Conservation (phyloP, 2,329 filamentous ascomycete genomes). For the Aspergillus amoenus region DNA sequence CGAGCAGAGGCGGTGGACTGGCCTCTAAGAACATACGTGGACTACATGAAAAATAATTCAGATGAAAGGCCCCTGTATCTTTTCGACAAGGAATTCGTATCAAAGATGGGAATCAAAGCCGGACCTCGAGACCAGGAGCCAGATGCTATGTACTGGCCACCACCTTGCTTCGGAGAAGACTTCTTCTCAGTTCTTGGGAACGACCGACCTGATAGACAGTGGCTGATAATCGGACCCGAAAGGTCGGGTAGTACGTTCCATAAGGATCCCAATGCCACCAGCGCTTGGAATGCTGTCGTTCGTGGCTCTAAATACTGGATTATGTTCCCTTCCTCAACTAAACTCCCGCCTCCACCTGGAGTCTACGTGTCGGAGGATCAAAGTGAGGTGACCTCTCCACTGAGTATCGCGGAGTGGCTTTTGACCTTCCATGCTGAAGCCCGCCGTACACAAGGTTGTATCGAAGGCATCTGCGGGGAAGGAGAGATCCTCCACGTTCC, state of each 20-base stretch:
- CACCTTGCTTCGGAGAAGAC: conserved; percentile 82
- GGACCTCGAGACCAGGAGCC: conserved; percentile 44
- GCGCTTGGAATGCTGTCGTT: conserved; percentile 92
- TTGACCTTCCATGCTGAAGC: conserved; percentile 85
- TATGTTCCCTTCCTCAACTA: conserved; percentile 78
- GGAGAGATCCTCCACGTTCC: conserved; percentile 92
- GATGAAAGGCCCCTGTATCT: conserved; percentile 93
- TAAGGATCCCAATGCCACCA: conserved; percentile 70
- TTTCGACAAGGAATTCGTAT: conserved; percentile 82
- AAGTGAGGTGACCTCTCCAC: conserved; percentile 87
- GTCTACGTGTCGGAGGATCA: conserved; percentile 87
- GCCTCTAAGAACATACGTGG: conserved; percentile 75
- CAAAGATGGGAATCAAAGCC: conserved; percentile 76
- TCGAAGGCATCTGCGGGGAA: conserved; percentile 78
- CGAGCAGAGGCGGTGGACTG: conserved; percentile 93
- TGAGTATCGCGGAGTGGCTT: conserved; percentile 97
- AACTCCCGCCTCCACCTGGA: conserved; percentile 70
- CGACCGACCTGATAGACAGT: conserved; percentile 82
- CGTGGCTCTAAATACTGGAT: conserved; percentile 96
- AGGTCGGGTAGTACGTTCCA: conserved; percentile 93
- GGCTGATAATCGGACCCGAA: conserved; percentile 87
- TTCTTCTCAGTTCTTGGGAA: conserved; percentile 75
- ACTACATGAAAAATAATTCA: conserved; percentile 74
- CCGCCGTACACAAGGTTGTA: conserved; percentile 69
- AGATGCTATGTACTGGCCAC: conserved; percentile 70